phyloP scores from a whole-genome alignment of 1,284 basidiomycete species.

The Cutaneotrichosporon dermatis region DNA sequence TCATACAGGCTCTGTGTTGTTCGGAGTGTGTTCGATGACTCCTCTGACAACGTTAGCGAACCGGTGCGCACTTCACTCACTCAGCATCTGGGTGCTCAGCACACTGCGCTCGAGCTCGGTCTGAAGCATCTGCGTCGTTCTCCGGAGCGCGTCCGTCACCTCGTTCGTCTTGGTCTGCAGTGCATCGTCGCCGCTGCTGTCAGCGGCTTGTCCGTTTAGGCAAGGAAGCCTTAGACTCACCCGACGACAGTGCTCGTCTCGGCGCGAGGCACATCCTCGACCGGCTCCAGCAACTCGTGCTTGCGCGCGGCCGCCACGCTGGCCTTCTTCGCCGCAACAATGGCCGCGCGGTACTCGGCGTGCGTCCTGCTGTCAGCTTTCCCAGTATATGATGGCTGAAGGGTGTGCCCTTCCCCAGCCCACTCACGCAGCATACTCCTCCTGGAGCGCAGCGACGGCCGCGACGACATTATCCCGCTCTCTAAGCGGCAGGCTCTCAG shows the following conservation, averaged over 20 bases:
- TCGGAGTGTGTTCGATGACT: conserved; percentile 69
- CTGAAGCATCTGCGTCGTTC: conserved; percentile 81
- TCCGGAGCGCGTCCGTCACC: conserved; percentile 76
- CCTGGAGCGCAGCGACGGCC: conserved; percentile 26
- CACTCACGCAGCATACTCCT: conserved; percentile 22
- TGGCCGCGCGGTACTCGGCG: conserved; percentile 28
- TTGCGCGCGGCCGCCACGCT: conserved; percentile 16
- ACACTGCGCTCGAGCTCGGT: conserved; percentile 84
- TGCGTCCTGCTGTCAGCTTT: conserved; percentile 14
- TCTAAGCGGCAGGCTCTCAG: conserved; percentile 6
- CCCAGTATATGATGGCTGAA: background rate
- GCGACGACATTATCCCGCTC: conserved; percentile 55
- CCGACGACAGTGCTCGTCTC: conserved; percentile 20
- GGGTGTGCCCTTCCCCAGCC: background rate
- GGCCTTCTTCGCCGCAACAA: conserved; percentile 26
- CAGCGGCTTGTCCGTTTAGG: background rate
- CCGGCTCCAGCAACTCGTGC: conserved; percentile 27
- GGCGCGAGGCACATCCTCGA: conserved; percentile 9
- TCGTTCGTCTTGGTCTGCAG: conserved; percentile 82
- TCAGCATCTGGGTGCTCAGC: conserved; percentile 75
- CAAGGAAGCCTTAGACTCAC: conserved; percentile 1
- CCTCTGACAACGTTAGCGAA: conserved; percentile 53
- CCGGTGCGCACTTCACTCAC: conserved; percentile 49
- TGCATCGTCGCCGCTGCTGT: conserved; percentile 63
- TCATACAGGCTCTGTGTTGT: conserved; percentile 75